Base-by-base conservation (phyloP, 1,284 basidiomycete genomes). In the Rhizoctonia solani region DNA sequence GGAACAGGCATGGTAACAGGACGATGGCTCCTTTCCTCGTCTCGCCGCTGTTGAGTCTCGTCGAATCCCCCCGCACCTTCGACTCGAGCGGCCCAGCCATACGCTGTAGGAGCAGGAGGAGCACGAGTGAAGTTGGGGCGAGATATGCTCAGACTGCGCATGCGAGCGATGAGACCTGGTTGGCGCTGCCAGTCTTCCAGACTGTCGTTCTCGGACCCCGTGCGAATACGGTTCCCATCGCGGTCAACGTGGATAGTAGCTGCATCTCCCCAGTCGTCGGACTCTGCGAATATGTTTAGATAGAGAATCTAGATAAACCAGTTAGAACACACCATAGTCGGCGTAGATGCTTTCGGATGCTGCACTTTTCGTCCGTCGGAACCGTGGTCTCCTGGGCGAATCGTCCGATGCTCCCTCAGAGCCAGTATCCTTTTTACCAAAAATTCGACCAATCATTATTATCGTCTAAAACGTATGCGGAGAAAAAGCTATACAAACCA, bases 251-350 rank as follows among this genome's bases (percentile, higher is more conserved):
- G 37, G 23, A 65, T 52, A 8, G 61, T 65, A 46, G 61, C 49
- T 46, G 61, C 61, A n/a, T 42, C 61, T 14, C 61, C 61, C 61
- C 61, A 65, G 39, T 65, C 61, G n/a, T 65, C 61, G 19, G 61
- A 65, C 9, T 44, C 61, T 65, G 27, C 6, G 44, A 21, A 46
- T 46, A 46, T 9, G 37, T 39, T 16, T 8, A 39, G 37, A 16
- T 8, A 19, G 19, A 46, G 44, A 5, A 16, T 16, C 9, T 39
- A 16, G 37, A 16, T 39, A 39, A 39, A 16, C 16, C 23, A 6
- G 47, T 19, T 13, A 21, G 23, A 14, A 19, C 61, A 6, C 8
- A 46, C 61, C 34, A 53, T 65, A 65, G 52, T 65, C 61, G 3
- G 61, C 61, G 34, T 65, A 65, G 29, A 65, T n/a, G n/a, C 61